Percentiles rank a stretch among this genome's conserved stretches.
These are phyloP conservation scores for Coleophoma eucalyptorum DNA, from an alignment of 2,329 filamentous ascomycete genomes.

Conservation along the genomic window DNA sequence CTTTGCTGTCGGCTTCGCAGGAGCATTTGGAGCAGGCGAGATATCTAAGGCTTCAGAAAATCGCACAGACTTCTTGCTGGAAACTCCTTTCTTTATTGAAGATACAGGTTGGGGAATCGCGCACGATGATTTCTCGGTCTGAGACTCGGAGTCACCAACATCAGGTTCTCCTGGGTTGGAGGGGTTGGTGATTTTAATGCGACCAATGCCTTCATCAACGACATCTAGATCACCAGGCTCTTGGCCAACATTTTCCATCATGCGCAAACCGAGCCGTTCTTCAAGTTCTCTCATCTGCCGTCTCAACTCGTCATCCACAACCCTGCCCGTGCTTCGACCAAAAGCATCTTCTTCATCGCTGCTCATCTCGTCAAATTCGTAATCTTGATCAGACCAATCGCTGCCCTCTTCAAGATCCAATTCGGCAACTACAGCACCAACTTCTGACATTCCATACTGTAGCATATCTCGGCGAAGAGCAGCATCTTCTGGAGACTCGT, in stretches of 20 bases:
- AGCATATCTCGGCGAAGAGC: slow-evolving; percentile 83
- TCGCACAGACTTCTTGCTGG: slow-evolving; percentile 66
- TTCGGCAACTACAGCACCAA: slow-evolving; percentile 89
- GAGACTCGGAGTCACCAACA: too few species aligned
- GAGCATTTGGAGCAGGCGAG: slow-evolving; percentile 39
- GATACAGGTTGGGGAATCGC: not conserved
- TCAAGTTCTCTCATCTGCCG: slow-evolving; percentile 84
- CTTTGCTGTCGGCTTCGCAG: slow-evolving; percentile 13
- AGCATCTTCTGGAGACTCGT: slow-evolving; percentile 79
- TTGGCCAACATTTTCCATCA: slow-evolving; percentile 52
- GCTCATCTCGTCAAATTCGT: slow-evolving; percentile 48
- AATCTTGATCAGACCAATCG: slow-evolving; percentile 50
- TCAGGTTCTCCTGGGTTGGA: too few species aligned
- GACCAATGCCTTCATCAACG: slow-evolving; percentile 51
- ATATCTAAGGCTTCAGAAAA: slow-evolving; percentile 76
- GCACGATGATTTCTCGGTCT: not conserved
- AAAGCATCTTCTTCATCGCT: slow-evolving; percentile 65
- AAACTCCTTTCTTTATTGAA: not conserved
- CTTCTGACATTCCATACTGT: slow-evolving; percentile 80
- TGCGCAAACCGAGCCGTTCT: slow-evolving; percentile 61
- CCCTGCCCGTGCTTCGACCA: slow-evolving; percentile 65
- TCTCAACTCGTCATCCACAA: slow-evolving; percentile 68
- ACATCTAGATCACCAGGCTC: slow-evolving; percentile 27
- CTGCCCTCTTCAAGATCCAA: slow-evolving; percentile 73
- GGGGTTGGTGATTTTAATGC: slow-evolving; percentile 41